Conservation (phyloP, 2,329 filamentous ascomycete genomes). For the Botrytis fragariae region DNA sequence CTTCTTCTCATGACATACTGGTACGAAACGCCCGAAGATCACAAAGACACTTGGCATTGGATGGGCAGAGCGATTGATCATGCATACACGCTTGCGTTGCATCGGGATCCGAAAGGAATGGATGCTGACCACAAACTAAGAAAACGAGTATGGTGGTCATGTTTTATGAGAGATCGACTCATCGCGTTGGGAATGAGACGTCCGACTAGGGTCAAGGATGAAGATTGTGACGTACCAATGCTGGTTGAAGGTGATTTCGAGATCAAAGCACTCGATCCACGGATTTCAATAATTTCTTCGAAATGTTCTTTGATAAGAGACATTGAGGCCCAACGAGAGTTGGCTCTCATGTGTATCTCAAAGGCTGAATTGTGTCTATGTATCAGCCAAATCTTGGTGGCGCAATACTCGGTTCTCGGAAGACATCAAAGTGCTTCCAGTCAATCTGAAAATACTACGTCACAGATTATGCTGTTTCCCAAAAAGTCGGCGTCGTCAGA, state of each 20-base stretch:
- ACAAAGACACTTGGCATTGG: slow-evolving; percentile 99
- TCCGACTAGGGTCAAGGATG: slow-evolving; percentile 86
- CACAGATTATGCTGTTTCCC: slow-evolving; percentile 84
- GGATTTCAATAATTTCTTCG: slow-evolving; percentile 64
- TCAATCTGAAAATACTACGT: slow-evolving; percentile 66
- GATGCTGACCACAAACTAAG: slow-evolving; percentile 76
- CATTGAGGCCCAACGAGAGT: slow-evolving; percentile 67
- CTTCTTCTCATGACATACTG: slow-evolving; percentile 93
- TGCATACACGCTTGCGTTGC: slow-evolving; percentile 88
- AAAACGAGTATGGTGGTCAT: slow-evolving; percentile 98
- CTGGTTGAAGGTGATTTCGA: slow-evolving; percentile 83
- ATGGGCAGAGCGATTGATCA: slow-evolving; percentile 94
- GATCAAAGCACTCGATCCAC: slow-evolving; percentile 63
- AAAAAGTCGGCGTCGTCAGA: slow-evolving; percentile 81
- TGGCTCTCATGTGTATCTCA: slow-evolving; percentile 86
- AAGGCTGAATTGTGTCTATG: slow-evolving; percentile 87
- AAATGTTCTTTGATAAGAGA: slow-evolving; percentile 72
- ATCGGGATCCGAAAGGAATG: slow-evolving; percentile 81
- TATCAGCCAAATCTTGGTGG: slow-evolving; percentile 83
- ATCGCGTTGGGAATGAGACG: slow-evolving; percentile 92
- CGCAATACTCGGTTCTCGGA: slow-evolving; percentile 89
- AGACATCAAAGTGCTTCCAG: slow-evolving; percentile 76
- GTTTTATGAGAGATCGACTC: slow-evolving; percentile 89
- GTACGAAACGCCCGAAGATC: slow-evolving; percentile 95
- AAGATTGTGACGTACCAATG: slow-evolving; percentile 94